Evolutionary conservation across 495 filamentous ascomycete genomes (phyloP), one percentile per base, ranked within the genome.

Genomic region (Monascus purpureus): DNA sequence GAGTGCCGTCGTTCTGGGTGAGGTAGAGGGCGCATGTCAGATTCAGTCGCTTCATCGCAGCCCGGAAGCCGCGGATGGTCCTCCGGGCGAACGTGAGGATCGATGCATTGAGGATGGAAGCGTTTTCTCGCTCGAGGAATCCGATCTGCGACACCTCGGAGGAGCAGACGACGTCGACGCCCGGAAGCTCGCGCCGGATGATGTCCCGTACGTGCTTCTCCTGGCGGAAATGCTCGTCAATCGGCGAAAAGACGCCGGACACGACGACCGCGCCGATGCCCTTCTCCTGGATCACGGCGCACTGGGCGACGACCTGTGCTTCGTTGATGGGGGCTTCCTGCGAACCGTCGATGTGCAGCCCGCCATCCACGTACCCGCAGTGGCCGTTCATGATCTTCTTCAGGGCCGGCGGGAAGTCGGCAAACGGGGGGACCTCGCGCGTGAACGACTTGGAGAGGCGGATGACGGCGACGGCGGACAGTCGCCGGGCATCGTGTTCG

Each of bases 371-470:
- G 38, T 59, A 59, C 9, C 43, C 47, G 1, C 47, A 31, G 14
- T 50, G 47, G 1, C 59, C 59, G n/a, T 47, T 38, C 41, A 59
- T 46, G 9, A 61, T 49, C 19, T 41, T 32, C 17, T 41, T 35
- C 29, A 64, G 35, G 2, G 28, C 42, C 6, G 42, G 42, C 16
- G 59, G 57, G 31, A 60, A 64, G 31, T 61, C 57, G 3, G 66
- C 50, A 31, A 67, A 71, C 1, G 72, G 71, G n/a, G 65, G 65
- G 2, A 61, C 58, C 38, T 73, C 22, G 6, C 22, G 22, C 22
- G 22, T 24, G 22, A 24, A 24, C 6, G 22, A 24, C 11, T 24
- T 24, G 6, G 22, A 33, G 4, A 36, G 33, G 8, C 33, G 25
- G 14, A 36, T 23, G 13, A 36, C 18, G 6, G 33, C 33, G 6